Percentiles rank a stretch among this genome's conserved stretches.
phyloP scores from a whole-genome alignment of 2,329 filamentous ascomycete genomes.

The Tricladium varicosporioides region DNA sequence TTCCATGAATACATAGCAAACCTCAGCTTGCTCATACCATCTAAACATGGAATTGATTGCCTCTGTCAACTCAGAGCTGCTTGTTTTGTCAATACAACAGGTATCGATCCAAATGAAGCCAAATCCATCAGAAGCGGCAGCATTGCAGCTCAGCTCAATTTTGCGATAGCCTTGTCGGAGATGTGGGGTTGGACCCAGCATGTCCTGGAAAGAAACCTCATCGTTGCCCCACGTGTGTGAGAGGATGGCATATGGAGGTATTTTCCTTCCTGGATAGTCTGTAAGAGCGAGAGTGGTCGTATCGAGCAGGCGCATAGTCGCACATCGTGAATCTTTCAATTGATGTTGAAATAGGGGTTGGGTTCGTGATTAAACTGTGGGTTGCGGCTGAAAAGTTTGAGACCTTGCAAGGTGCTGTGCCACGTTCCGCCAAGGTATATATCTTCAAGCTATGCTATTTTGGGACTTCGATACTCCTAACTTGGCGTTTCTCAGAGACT shows the following conservation, averaged over 20 bases:
- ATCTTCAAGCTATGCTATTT: too few species aligned
- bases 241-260: slow-evolving; percentile 29
- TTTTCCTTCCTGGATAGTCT: too few species aligned
- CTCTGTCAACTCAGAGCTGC: slow-evolving; percentile 17
- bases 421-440: too few species aligned
- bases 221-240: slow-evolving; percentile 34
- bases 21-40: slow-evolving; percentile 14
- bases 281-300: too few species aligned
- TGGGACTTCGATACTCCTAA: too few species aligned
- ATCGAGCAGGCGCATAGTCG: too few species aligned
- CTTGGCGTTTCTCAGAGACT: too few species aligned
- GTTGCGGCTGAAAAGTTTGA: too few species aligned
- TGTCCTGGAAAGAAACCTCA: slow-evolving; percentile 31
- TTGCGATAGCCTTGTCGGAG: slow-evolving; percentile 12
- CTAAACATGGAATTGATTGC: slow-evolving; percentile 9
- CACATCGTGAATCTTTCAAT: too few species aligned
- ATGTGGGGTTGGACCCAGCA: slow-evolving; percentile 19
- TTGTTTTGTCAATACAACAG: slow-evolving; percentile 20
- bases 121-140: neutral
- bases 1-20: slow-evolving; percentile 18
- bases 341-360: too few species aligned
- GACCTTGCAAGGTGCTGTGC: too few species aligned
- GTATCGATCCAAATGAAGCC: slow-evolving; percentile 15
- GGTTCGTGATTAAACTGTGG: too few species aligned
- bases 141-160: slow-evolving; percentile 3